phyloP scores from a whole-genome alignment of 2,329 filamentous ascomycete species.

The Epichloe amarillans region DNA sequence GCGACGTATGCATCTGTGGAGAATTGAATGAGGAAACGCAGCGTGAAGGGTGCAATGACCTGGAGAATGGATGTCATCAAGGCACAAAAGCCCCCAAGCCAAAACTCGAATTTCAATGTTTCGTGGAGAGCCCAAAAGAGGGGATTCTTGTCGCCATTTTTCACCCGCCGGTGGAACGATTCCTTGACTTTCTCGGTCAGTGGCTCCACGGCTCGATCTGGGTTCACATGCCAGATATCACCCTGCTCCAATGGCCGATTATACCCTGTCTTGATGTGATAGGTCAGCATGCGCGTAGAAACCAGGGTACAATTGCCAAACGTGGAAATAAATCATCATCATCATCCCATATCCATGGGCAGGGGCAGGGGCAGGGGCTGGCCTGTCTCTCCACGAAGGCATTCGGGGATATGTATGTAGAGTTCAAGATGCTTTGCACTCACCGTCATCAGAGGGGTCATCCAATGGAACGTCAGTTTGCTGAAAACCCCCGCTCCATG shows the following conservation, averaged over 20 bases:
- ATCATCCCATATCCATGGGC: no score
- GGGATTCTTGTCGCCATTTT: slow-evolving; percentile 56
- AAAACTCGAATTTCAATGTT: slow-evolving; percentile 73
- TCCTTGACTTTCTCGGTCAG: slow-evolving; percentile 53
- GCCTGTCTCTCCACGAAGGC: neutral
- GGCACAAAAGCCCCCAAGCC: slow-evolving; percentile 68
- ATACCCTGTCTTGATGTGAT: slow-evolving; percentile 54
- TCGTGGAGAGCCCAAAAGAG: slow-evolving; percentile 75
- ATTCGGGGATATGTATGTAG: neutral
- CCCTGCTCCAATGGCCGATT: slow-evolving; percentile 68
- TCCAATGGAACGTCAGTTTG: slow-evolving; percentile 75
- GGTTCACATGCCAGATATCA: slow-evolving; percentile 85
- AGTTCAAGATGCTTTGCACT: slow-evolving; percentile 14
- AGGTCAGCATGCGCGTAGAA: no score
- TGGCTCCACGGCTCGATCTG: slow-evolving; percentile 56
- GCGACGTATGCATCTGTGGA: slow-evolving; percentile 67
- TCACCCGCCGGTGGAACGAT: slow-evolving; percentile 56
- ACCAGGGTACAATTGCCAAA: neutral
- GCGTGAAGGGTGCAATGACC: slow-evolving; percentile 71
- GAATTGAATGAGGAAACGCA: slow-evolving; percentile 79
- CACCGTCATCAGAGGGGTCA: slow-evolving; percentile 75
- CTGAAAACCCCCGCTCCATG: slow-evolving; percentile 64
- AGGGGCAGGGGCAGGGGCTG: no score
- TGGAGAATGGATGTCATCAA: slow-evolving; percentile 61
- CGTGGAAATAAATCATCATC: neutral